Percentiles rank a stretch among this genome's conserved stretches.
phyloP scores from a whole-genome alignment of 2,329 filamentous ascomycete species.

The Cordyceps fumosorosea region DNA sequence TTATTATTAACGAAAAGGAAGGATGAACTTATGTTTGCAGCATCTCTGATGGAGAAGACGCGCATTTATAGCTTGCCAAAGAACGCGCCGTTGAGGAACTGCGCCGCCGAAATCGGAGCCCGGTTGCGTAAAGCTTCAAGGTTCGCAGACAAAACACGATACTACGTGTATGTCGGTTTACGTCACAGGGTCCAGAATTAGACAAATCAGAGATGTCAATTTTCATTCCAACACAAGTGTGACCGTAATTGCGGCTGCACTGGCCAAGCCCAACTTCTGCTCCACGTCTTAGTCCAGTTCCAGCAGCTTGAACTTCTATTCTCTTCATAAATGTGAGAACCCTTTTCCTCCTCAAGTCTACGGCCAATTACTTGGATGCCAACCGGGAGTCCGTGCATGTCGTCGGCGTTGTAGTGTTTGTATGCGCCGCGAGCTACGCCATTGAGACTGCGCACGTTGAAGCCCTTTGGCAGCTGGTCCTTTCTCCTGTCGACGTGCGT shows the following conservation, averaged over 20 bases:
- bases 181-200: background rate
- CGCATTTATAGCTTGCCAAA: background rate
- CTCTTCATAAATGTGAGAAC: constrained; percentile 74
- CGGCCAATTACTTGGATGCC: constrained; percentile 78
- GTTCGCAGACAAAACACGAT: background rate
- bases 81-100: background rate
- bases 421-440: constrained; percentile 77
- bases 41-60: background rate
- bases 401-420: constrained; percentile 72
- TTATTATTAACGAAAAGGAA: background rate
- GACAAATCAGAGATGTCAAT: background rate
- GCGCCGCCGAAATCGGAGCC: constrained; percentile 8
- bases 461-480: constrained; percentile 58
- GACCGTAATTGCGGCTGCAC: background rate
- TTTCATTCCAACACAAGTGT: background rate
- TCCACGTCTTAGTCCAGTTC: constrained; percentile 34
- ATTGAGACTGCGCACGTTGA: constrained; percentile 61
- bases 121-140: background rate
- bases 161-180: background rate
- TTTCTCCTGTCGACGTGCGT: constrained; percentile 69
- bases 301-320: constrained; percentile 57
- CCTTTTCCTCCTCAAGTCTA: constrained; percentile 79
- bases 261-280: background rate
- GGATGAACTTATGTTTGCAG: background rate
- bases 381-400: constrained; percentile 84